Evolutionary conservation across 2,329 filamentous ascomycete genomes (phyloP).

Genomic region (Iodosphaeria phyllophila): DNA sequence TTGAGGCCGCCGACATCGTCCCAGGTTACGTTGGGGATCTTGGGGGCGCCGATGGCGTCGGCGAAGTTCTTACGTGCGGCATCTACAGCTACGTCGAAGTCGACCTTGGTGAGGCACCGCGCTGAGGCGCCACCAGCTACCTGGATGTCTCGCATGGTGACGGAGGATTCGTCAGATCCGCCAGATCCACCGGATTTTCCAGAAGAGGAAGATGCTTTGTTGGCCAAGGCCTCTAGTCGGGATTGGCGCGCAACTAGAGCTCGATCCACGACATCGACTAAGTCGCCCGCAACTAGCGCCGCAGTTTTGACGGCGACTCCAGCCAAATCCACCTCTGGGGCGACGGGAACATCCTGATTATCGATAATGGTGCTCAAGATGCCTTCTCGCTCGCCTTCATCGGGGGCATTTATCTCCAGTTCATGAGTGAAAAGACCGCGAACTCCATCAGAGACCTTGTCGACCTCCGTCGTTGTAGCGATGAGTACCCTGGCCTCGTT

Average conservation of each 20-base stretch:
- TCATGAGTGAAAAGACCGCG: conserved; percentile 89
- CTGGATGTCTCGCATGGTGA: conserved; percentile 69
- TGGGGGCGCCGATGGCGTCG: conserved; percentile 89
- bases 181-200: too few relatives aligned
- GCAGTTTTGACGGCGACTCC: conserved; percentile 88
- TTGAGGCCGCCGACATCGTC: conserved; percentile 85
- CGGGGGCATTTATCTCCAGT: conserved; percentile 79
- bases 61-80: conserved; percentile 95
- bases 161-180: conserved; percentile 17
- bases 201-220: conserved; percentile 18
- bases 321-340: conserved; percentile 66
- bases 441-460: conserved; percentile 81
- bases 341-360: conserved; percentile 56
- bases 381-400: conserved; percentile 79
- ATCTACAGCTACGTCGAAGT: conserved; percentile 88
- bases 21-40: conserved; percentile 95
- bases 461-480: conserved; percentile 86
- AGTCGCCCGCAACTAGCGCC: conserved; percentile 80
- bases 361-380: conserved; percentile 66
- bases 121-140: conserved; percentile 69
- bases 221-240: conserved; percentile 57
- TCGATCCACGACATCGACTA: conserved; percentile 86
- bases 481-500: conserved; percentile 67
- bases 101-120: conserved; percentile 58
- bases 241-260: conserved; percentile 60